Evolutionary conservation across 106 monocot species (phyloP).

Genomic region (Apostasia ramifera): DNA sequence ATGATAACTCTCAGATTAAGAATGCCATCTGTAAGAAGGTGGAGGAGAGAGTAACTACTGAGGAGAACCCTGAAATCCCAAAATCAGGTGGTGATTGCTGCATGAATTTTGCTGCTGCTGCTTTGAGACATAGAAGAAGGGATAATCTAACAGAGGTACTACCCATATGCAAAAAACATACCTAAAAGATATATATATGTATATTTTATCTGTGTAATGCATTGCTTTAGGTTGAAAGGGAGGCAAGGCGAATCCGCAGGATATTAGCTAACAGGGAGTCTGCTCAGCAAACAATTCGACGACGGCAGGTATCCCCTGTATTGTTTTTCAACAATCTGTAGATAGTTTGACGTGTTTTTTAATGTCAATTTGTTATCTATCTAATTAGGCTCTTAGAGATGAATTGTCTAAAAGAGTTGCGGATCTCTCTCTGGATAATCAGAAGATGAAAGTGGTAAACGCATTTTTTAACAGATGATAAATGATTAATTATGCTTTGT

Average conservation of each 20-base stretch:
- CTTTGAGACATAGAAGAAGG: constrained; percentile 19
- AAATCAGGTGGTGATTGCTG: constrained; percentile 9
- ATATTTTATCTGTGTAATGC: background rate
- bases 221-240: constrained; percentile 65
- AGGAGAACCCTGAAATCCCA: constrained; percentile 11
- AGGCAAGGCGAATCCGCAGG: constrained; percentile 59
- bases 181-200: background rate
- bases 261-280: constrained; percentile 89
- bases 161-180: background rate
- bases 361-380: background rate
- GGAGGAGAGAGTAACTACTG: constrained; percentile 1
- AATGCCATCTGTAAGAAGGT: too few species aligned
- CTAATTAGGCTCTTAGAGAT: constrained; percentile 52
- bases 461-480: background rate
- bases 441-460: constrained; percentile 60
- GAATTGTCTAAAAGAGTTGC: constrained; percentile 59
- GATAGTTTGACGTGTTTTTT: background rate
- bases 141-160: constrained; percentile 55
- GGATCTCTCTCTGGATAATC: constrained; percentile 53
- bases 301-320: constrained; percentile 44
- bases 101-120: constrained; percentile 6
- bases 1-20: background rate
- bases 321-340: too few species aligned
- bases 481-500: background rate
- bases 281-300: constrained; percentile 81